These are phyloP conservation scores for Wilhelminamyces savonicus DNA, from an alignment of 805 yeast species.

Conservation along the genomic window DNA sequence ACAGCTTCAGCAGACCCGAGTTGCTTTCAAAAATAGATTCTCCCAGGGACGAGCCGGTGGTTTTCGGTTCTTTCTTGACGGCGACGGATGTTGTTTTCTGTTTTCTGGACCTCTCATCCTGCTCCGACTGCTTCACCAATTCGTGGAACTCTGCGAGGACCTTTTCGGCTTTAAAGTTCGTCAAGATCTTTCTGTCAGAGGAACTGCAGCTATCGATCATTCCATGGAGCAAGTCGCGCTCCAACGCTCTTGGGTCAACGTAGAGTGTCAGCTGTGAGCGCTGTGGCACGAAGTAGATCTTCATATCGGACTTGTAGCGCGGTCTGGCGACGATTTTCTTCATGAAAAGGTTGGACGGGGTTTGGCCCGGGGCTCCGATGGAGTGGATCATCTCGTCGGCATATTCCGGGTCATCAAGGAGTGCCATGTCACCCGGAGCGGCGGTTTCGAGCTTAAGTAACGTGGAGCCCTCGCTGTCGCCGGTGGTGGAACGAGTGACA, in stretches of 20 bases:
- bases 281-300: conserved; percentile 49
- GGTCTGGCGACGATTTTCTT: conserved; percentile 58
- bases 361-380: conserved; percentile 36
- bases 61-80: no score
- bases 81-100: no score
- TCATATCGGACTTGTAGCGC: conserved; percentile 57
- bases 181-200: no score
- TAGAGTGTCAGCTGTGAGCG: conserved; percentile 34
- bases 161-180: no score
- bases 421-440: conserved; percentile 43
- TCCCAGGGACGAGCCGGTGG: no score
- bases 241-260: conserved; percentile 44
- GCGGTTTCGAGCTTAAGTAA: conserved; percentile 50
- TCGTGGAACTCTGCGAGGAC: no score
- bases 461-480: conserved; percentile 45
- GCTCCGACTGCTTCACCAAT: no score
- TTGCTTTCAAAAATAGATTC: no score
- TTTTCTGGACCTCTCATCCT: no score
- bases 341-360: conserved; percentile 43
- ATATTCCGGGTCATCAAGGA: conserved; percentile 45
- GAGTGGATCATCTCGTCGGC: conserved; percentile 30
- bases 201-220: conserved; percentile 40
- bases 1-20: no score
- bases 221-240: conserved; percentile 46
- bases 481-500: conserved; percentile 50